A percentile compares a stretch with the other conserved stretches of the same genome.
Conservation (phyloP, 2,329 filamentous ascomycete species). For the Penicillium concentricum region DNA sequence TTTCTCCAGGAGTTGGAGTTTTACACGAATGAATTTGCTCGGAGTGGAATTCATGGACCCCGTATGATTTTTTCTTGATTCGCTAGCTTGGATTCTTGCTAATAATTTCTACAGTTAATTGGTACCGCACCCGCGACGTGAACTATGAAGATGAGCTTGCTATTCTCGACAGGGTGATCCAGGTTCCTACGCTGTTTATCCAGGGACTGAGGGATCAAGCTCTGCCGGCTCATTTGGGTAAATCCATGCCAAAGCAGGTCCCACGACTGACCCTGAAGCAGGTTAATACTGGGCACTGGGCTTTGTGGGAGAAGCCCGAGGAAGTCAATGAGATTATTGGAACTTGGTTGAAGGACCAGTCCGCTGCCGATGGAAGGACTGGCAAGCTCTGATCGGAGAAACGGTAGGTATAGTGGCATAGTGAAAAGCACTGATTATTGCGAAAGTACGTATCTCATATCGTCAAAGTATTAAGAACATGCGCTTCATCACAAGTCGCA, state of each 20-base stretch:
- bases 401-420: background rate
- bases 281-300: slow-evolving; percentile 78
- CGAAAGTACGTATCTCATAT: background rate
- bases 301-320: slow-evolving; percentile 68
- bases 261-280: slow-evolving; percentile 63
- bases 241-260: slow-evolving; percentile 68
- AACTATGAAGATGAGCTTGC: slow-evolving; percentile 73
- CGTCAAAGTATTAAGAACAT: background rate
- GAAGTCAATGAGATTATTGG: slow-evolving; percentile 69
- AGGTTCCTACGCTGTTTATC: slow-evolving; percentile 71
- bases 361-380: slow-evolving; percentile 44
- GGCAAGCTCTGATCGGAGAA: slow-evolving; percentile 41
- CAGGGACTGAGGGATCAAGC: slow-evolving; percentile 69
- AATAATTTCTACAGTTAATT: slow-evolving; percentile 59
- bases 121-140: slow-evolving; percentile 73
- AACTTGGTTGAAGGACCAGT: slow-evolving; percentile 64
- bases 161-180: slow-evolving; percentile 45
- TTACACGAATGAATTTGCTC: slow-evolving; percentile 71
- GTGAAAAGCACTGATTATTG: background rate
- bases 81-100: background rate
- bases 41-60: slow-evolving; percentile 73
- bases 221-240: slow-evolving; percentile 68
- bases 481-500: background rate
- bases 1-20: slow-evolving; percentile 63
- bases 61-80: slow-evolving; percentile 41